Base-by-base conservation (phyloP, 257 asterid genomes). In the Solanum peruvianum region DNA sequence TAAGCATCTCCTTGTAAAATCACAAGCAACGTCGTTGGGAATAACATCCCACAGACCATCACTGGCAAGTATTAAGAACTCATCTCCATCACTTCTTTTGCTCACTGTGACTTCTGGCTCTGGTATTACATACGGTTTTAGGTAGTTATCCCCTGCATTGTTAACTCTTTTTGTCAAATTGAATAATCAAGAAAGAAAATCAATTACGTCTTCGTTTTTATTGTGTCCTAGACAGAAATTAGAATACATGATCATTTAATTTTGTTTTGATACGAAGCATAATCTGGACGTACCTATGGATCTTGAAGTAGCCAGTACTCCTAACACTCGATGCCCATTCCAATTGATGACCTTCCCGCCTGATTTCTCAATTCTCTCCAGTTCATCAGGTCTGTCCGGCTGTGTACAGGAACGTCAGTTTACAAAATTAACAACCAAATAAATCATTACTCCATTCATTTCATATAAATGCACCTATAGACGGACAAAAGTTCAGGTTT, bases 41-140 rank as follows among this genome's bases (percentile, higher is more conserved):
- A 95, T 45, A 0, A 93, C 98, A 25, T 94, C 98, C 98, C 96
- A 94, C 12, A 95, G 71, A 8, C 96, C 98, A 25, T 94, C 98
- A n/a, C 95, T 92, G 16, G 91, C 96, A n/a, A 94, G 85, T 86
- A 93, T 88, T 60, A 93, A 70, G 90, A 94, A 93, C 90, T 94
- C 96, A 33, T 94, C 98, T 21, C 16, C 15, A 21, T 80, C 42
- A 0, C 23, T 90, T 52, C 92, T 84, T 4, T 84, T 81, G 67
- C 82, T 70, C 27, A 93, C 88, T 44, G 27, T 90, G 5, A 94
- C 95, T 71, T 93, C 92, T 0, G 97, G 97, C 4, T 90, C 91
- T 10, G 97, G 35, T 33, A 90, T 93, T 77, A 93, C 97, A 27
- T 42, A 93, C 1, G 96, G 96, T 86, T 93, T 94, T 1, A 94